A percentile compares a stretch with the other conserved stretches of the same genome.
Evolutionary conservation across 257 asterid species (phyloP).

Genomic region (Mentha longifolia): DNA sequence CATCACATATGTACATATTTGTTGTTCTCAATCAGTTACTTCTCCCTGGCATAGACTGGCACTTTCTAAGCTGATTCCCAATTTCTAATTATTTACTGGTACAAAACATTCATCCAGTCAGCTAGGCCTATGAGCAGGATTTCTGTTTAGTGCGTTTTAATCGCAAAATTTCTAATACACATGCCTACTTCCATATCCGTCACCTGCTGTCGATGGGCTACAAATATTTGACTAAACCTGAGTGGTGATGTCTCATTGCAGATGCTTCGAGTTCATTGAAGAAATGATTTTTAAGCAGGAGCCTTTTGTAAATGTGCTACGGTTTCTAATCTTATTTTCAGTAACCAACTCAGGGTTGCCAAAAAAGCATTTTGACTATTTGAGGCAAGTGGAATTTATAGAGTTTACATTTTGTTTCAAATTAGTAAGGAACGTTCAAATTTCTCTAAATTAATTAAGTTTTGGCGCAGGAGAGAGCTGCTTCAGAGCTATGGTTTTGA

Average conservation of each 20-base stretch:
- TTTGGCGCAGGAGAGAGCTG: constrained; percentile 76
- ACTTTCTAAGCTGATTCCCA: neutral
- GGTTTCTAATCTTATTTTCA: constrained; percentile 82
- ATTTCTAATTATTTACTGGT: neutral
- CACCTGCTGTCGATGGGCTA: constrained; percentile 6
- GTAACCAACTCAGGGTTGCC: constrained; percentile 92
- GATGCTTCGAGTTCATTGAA: constrained; percentile 92
- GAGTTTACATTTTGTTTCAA: neutral
- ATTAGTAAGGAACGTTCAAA: neutral
- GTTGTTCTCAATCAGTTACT: neutral
- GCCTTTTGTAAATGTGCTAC: constrained; percentile 76
- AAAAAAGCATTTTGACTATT: constrained; percentile 77
- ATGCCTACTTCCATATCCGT: constrained; percentile 4
- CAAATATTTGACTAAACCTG: constrained; percentile 32
- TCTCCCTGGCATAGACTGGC: neutral
- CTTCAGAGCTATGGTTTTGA: constrained; percentile 99
- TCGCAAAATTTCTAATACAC: neutral
- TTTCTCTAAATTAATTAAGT: constrained; percentile 13
- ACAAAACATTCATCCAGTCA: neutral
- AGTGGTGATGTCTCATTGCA: constrained; percentile 43
- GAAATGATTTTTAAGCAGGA: constrained; percentile 97
- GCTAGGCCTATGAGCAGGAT: neutral
- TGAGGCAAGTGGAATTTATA: constrained; percentile 64
- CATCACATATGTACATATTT: neutral
- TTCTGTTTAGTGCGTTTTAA: neutral